Evolutionary conservation across 208 protist species (phyloP).

Genomic region (Sergeia podlipaevii): DNA sequence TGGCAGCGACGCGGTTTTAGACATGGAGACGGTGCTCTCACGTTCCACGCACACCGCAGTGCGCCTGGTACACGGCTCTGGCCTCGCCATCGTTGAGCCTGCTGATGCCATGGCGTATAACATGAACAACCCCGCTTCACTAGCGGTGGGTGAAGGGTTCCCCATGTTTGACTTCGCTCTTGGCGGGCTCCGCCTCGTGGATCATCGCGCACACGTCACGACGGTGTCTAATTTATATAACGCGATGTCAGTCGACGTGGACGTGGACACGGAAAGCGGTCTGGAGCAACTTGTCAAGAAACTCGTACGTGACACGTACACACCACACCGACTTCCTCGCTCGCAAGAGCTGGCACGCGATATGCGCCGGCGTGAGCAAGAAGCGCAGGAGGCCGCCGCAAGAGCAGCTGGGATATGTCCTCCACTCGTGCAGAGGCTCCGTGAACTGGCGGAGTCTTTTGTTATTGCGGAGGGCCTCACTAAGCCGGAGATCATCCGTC

Average conservation of each 20-base stretch:
- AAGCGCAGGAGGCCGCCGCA: constrained; percentile 17
- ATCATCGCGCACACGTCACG: constrained; percentile 52
- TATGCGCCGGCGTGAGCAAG: constrained; percentile 22
- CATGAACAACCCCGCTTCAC: constrained; percentile 14
- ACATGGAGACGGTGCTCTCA: constrained; percentile 53
- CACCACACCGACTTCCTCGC: constrained; percentile 56
- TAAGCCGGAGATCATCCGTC: no score
- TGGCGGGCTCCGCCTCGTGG: constrained; percentile 79
- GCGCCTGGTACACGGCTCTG: constrained; percentile 66
- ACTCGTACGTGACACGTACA: constrained; percentile 61
- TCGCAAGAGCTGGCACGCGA: constrained; percentile 16
- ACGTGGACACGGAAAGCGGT: constrained; percentile 15
- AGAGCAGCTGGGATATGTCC: constrained; percentile 33
- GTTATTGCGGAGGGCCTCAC: constrained; percentile 55
- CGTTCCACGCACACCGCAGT: constrained; percentile 52
- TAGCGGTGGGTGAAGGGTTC: constrained; percentile 71
- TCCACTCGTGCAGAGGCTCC: constrained; percentile 44
- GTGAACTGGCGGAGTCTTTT: constrained; percentile 66
- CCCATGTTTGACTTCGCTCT: constrained; percentile 78
- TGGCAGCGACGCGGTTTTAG: no score
- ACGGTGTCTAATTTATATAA: constrained; percentile 55
- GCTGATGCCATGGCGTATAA: constrained; percentile 43
- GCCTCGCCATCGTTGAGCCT: constrained; percentile 58
- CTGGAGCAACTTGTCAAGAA: constrained; percentile 46
- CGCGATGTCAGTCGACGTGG: constrained; percentile 14